Evolutionary conservation across 2,329 filamentous ascomycete species (phyloP), one percentile per base, ranked within the genome.

Genomic region (Fusarium temperatum): DNA sequence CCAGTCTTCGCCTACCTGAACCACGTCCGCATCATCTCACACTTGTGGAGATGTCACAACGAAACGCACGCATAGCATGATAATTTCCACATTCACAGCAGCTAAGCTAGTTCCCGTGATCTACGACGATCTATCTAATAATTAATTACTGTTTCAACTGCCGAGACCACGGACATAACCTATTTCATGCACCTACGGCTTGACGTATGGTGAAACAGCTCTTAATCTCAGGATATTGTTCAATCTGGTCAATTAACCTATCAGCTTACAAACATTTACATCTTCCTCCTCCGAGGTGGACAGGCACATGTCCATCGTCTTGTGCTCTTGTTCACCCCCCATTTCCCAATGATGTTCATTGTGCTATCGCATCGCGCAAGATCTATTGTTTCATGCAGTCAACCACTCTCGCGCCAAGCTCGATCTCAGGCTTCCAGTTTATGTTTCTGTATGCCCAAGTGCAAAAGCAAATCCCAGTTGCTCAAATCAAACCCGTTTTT

Each of bases 401-500:
- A 66, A 38, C 72, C 72, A 61, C 60, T 68, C 60, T 72, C 68
- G 63, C 57, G 72, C 72, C 72, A 73, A 70, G 72, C 68, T 70
- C 72, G 63, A 63, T 70, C 47, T 47, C 64, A 54, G 68, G 57
- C 60, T 63, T 42, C 64, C 55, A 66, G 56, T 59, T 51, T 69
- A 58, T 74, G 48, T 61, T 41, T 63, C 56, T 63, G 57, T 65
- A 55, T 44, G 22, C 72, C 68, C 35, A 63, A 39, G 62, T 66
- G 72, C 60, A 74, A 74, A 75, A 75, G 72, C 68, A 75, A 74
- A 58, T 74, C 64, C 71, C 69, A 76, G 72, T 74, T 67, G 68
- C 68, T 74, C 67, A 78, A 77, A 77, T 75, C 75, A 78, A 78
- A 70, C 63, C 65, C 72, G 64, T 75, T 78, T 78, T 78, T 53